Base-by-base conservation (phyloP, 352 stramenopile species). In the Phytophthora aleatoria region DNA sequence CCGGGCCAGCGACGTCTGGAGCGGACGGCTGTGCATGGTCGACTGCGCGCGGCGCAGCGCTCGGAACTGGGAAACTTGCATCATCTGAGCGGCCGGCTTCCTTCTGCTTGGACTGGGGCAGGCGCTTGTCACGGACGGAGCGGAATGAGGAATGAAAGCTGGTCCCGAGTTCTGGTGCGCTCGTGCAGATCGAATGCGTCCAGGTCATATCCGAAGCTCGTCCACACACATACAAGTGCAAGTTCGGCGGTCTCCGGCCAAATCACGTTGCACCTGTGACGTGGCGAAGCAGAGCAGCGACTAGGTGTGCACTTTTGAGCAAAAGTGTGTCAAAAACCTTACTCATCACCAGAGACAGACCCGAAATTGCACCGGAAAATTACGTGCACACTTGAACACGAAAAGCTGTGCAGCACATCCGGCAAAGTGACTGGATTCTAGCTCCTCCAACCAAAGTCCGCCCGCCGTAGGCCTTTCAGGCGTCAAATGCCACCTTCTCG, bases 41-140 rank as follows among this genome's bases (percentile, higher is more conserved):
- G 75, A 69, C 62, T 69, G 68, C 30, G 69, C 57, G 67, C 69
- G 71, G 55, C 84, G 74, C 54, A 85, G 67, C 56, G 76, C 69
- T 65, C 79, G 81, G 67, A 85, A 75, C 70, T 85, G 78, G 64
- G 81, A 78, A 45, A 69, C 74, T 79, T 83, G 81, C 74, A 87
- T 79, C 78, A 87, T 90, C 24, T 28, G 9, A 52, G 36, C 42
- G 56, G 28, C 42, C 55, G 57, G 45, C 57, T 57, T 64, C 57
- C 56, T 54, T 62, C n/a, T 55, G 44, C 33, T 58, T 68, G 33
- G 45, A 64, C 35, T 54, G 47, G 42, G 38, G 52, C 31, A 57
- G 56, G 42, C 50, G 62, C 66, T 67, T 67, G 63, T 43, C 38
- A 44, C 51, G 50, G 48, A 60, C 43, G 53, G 50, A 64, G 48